Base-by-base conservation (phyloP, 306 rosid species). In the Rosa lucieae region DNA sequence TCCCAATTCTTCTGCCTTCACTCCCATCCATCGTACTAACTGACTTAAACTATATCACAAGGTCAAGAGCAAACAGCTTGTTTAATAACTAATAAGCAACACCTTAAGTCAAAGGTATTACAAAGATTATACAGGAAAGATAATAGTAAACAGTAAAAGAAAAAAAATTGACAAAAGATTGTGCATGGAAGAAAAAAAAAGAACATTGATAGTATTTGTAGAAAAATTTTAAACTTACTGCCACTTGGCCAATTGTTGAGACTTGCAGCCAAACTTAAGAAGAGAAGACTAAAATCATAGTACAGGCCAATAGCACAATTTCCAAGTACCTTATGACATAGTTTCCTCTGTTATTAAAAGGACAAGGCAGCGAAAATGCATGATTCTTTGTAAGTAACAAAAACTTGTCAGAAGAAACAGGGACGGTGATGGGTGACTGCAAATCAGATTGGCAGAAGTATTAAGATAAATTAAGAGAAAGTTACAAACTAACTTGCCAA, bases 1-100 rank as follows among this genome's bases (percentile, higher is more conserved):
- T 51, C 99, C 99, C 87, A 94, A 79, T 81, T 91, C 97, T 88
- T 94, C 99, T 23, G 99, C 99, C 90, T 94, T 92, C 77, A 76
- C 82, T 83, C 99, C 97, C 97, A 94, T 72, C 99, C 99, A 94
- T 51, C 97, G 93, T 40, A 91, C 88, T 77, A 94, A 89, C 88
- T 94, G 95, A 86, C 99, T 92, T 77, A 94, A 84, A 87, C 99
- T 94, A 78, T 82, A 89, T 73, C 70, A 82, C 35, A 83, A 78
- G 74, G 69, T 56, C 77, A 75, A 84, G 40, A 71, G 67, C 65
- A 78, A 81, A 78, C 70, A 76, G 32, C 77, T 80, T 70, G 42
- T 73, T 52, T 52, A 55, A 56, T 48, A 51, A 35, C 46, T 52
- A 55, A 56, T 48, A 51, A 35, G 51, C 8, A 1, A 52, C 39